Evolutionary conservation across 2,329 filamentous ascomycete genomes (phyloP).

Genomic region (Nigrospora osmanthi): DNA sequence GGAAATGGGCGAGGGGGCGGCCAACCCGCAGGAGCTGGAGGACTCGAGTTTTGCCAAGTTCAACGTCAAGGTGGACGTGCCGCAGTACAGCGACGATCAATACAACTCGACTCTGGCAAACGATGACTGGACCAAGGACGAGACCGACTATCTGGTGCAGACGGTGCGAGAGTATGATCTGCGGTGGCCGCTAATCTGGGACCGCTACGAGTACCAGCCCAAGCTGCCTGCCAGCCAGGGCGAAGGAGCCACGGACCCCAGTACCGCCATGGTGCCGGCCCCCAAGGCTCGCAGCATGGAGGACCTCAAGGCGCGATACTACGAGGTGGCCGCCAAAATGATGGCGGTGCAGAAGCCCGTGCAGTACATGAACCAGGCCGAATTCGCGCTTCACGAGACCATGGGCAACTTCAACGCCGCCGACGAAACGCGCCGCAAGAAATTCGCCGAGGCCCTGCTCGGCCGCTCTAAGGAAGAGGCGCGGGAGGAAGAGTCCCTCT

Average conservation of each 20-base stretch:
- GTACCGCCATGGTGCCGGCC: conserved; percentile 46
- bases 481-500: conserved; percentile 80
- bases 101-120: conserved; percentile 70
- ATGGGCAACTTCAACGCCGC: conserved; percentile 81
- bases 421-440: conserved; percentile 74
- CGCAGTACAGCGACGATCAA: conserved; percentile 79
- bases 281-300: conserved; percentile 65
- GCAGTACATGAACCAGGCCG: conserved; percentile 78
- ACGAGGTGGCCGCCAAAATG: conserved; percentile 75
- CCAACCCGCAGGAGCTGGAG: conserved; percentile 33
- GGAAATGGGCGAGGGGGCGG: neutral
- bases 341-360: conserved; percentile 74
- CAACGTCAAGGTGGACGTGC: conserved; percentile 72
- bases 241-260: conserved; percentile 32
- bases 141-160: conserved; percentile 85
- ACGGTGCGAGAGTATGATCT: conserved; percentile 73
- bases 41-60: conserved; percentile 74
- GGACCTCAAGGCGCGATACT: conserved; percentile 86
- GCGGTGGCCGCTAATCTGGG: conserved; percentile 85
- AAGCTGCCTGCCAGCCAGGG: conserved; percentile 35
- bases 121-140: conserved; percentile 79
- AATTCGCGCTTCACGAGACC: conserved; percentile 75
- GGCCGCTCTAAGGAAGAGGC: conserved; percentile 79
- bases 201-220: conserved; percentile 74
- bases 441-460: conserved; percentile 73